phyloP scores from a whole-genome alignment of 805 yeast species.

The Schwanniomyces vanrijiae region DNA sequence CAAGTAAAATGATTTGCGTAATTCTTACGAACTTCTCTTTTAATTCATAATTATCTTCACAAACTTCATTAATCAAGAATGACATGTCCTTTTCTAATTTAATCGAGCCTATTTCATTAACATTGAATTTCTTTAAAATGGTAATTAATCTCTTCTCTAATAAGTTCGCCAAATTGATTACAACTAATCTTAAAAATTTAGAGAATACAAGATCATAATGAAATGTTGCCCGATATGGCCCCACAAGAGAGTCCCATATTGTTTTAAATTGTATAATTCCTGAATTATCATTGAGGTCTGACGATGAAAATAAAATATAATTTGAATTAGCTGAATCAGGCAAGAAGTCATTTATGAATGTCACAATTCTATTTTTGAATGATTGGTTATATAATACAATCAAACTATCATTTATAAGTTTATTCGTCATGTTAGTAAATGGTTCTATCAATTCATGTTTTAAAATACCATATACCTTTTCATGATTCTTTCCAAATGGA shows the following conservation, averaged over 20 bases:
- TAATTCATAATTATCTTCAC: constrained; percentile 69
- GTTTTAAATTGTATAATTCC: constrained; percentile 50
- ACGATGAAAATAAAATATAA: constrained; percentile 29
- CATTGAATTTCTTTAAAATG: constrained; percentile 53
- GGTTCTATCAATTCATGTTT: constrained; percentile 33
- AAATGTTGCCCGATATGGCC: constrained; percentile 63
- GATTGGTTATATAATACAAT: constrained; percentile 50
- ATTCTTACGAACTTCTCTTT: constrained; percentile 77
- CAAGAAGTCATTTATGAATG: constrained; percentile 44
- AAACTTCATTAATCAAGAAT: constrained; percentile 67
- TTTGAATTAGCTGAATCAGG: constrained; percentile 33
- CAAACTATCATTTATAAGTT: constrained; percentile 44
- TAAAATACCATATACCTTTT: constrained; percentile 30
- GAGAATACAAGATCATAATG: constrained; percentile 51
- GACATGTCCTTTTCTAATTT: constrained; percentile 82
- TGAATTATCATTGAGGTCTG: constrained; percentile 26
- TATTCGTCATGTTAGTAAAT: constrained; percentile 31
- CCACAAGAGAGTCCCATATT: constrained; percentile 63
- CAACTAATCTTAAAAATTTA: constrained; percentile 48
- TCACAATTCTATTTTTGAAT: constrained; percentile 43
- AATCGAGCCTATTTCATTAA: constrained; percentile 81
- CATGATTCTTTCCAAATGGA: constrained; percentile 38
- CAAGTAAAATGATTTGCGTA: constrained; percentile 78
- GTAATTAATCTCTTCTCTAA: constrained; percentile 70
- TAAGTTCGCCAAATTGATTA: constrained; percentile 52